Evolutionary conservation across 192 early-diverging fungal species (phyloP), one percentile per base, ranked within the genome.

Genomic region (Chytriomyces confervae): DNA sequence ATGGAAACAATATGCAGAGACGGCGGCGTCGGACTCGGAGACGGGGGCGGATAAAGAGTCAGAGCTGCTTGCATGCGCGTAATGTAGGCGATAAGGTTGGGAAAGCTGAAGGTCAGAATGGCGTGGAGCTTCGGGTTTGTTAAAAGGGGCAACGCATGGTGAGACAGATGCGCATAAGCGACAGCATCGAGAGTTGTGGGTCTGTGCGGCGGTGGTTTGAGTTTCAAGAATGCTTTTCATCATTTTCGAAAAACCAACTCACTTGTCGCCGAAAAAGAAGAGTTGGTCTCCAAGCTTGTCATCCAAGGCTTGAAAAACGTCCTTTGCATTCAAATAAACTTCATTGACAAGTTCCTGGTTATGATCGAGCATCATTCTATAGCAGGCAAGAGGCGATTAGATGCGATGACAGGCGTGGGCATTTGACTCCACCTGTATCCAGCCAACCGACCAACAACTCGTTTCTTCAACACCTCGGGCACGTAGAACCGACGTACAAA

Each of bases 211-310:
- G 29, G 29, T 36, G 29, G 29, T 36, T 36, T 36, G 1, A 36
- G 29, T 36, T 11, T n/a, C 6, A 46, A 0, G 3, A 20, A 57
- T 27, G 62, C 13, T 16, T 27, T 20, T 46, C 20, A 46, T 75
- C 13, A 49, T 53, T 6, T 48, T 24, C 68, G 11, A 57, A 9
- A 45, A 66, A 47, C 20, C 20, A 43, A 73, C 76, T 82, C 82
- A 91, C 90, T 75, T 82, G 57, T 89, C 83, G 6, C 95, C 95
- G 83, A 95, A 95, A 75, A 98, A 94, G 79, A 91, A 98, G 1
- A 87, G 84, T 67, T 95, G 86, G 7, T 87, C 80, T 18, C 91
- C 92, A 3, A 98, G 84, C 86, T 94, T 94, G 10, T 80, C 84
- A 29, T 91, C 86, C 51, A 98, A 80, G 49, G 85, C 85, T 9